Percentiles rank a stretch among this genome's conserved stretches.
These are phyloP conservation scores for Rhododendron vialii DNA, from an alignment of 148 eudicot species.

Conservation along the genomic window DNA sequence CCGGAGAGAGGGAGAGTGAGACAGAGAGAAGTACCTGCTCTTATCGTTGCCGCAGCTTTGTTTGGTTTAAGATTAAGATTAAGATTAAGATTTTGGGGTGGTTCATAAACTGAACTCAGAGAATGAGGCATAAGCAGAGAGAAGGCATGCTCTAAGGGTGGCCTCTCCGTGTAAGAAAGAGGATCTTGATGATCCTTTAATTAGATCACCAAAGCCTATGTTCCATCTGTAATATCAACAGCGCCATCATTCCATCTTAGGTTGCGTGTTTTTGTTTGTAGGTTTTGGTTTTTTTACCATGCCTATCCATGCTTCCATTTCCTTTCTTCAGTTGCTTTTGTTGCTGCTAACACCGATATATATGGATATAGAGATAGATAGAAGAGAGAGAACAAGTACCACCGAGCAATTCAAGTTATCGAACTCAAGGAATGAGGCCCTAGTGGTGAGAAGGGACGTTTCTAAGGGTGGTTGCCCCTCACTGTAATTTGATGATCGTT, in stretches of 20 bases:
- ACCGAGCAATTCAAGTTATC: no score
- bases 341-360: neutral
- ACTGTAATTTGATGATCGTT: no score
- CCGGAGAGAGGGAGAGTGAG: neutral
- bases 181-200: neutral
- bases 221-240: neutral
- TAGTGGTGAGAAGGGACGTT: no score
- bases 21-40: neutral
- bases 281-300: no score
- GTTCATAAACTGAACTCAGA: neutral
- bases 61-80: no score
- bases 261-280: neutral
- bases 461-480: no score
- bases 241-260: neutral
- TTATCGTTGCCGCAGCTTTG: no score
- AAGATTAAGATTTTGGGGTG: neutral
- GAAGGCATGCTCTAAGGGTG: neutral
- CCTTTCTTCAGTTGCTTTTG: neutral
- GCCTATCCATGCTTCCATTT: neutral
- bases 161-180: neutral
- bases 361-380: neutral
- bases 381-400: neutral
- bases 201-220: neutral
- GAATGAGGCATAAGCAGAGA: neutral
- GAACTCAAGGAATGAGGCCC: no score